These are phyloP conservation scores for Aspergillus bombycis DNA, from an alignment of 2,329 filamentous ascomycete genomes.

Conservation along the genomic window DNA sequence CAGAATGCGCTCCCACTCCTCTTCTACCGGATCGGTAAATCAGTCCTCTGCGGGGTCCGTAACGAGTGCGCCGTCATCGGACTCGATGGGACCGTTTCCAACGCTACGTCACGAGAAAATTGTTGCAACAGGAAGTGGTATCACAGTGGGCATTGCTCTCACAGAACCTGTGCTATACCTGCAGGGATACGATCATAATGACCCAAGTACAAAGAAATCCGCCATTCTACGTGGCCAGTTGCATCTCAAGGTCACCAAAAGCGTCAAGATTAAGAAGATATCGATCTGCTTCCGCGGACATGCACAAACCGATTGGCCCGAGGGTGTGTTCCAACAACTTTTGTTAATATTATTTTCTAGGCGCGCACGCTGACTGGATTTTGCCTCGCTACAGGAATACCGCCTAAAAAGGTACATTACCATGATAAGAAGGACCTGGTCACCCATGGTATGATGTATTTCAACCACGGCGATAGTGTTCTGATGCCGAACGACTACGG, in stretches of 20 bases:
- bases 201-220: slow-evolving; percentile 65
- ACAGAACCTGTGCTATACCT: slow-evolving; percentile 54
- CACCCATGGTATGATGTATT: slow-evolving; percentile 89
- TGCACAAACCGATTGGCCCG: slow-evolving; percentile 92
- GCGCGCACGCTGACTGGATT: slow-evolving; percentile 9
- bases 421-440: slow-evolving; percentile 84
- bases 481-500: slow-evolving; percentile 62
- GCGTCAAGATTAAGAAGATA: slow-evolving; percentile 89
- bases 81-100: slow-evolving; percentile 35
- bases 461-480: slow-evolving; percentile 62
- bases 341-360: not conserved
- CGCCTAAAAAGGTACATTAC: slow-evolving; percentile 80
- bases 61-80: slow-evolving; percentile 26
- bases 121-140: slow-evolving; percentile 52
- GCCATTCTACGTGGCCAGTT: slow-evolving; percentile 85
- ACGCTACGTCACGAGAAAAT: slow-evolving; percentile 50
- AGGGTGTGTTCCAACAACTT: slow-evolving; percentile 56
- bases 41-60: slow-evolving; percentile 23
- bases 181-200: slow-evolving; percentile 53
- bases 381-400: slow-evolving; percentile 63
- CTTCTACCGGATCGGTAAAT: slow-evolving; percentile 30
- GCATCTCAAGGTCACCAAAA: slow-evolving; percentile 80
- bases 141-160: slow-evolving; percentile 50
- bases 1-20: slow-evolving; percentile 30
- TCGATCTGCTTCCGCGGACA: slow-evolving; percentile 83